Evolutionary conservation across 2,329 filamentous ascomycete genomes (phyloP).

Genomic region (Nemania serpens): DNA sequence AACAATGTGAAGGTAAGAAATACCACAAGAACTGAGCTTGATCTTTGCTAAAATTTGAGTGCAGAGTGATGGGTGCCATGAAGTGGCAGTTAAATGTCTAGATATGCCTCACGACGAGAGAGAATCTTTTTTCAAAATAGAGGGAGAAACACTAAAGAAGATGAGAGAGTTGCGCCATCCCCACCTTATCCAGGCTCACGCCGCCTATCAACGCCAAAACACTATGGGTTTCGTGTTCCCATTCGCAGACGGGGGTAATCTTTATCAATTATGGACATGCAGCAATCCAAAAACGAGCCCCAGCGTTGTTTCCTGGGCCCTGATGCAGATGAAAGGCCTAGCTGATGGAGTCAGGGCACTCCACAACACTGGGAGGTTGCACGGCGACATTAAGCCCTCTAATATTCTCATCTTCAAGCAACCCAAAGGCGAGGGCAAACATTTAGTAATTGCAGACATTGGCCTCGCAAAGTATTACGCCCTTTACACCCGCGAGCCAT

Average conservation of each 20-base stretch:
- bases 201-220: not conserved
- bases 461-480: not conserved
- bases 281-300: not conserved
- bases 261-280: not conserved
- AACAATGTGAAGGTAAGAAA: no score
- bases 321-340: not conserved
- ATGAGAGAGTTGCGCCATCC: not conserved
- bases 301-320: not conserved
- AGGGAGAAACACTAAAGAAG: not conserved
- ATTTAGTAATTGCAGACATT: not conserved
- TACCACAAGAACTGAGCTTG: no score
- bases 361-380: not conserved
- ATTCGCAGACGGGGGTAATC: not conserved
- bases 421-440: not conserved
- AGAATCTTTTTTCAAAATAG: not conserved
- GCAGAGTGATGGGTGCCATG: no score
- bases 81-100: no score
- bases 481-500: not conserved
- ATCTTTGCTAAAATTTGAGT: no score
- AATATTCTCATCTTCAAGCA: slow-evolving; percentile 3
- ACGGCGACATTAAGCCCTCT: slow-evolving; percentile 5
- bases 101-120: no score
- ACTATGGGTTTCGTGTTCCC: not conserved
- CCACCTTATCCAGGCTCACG: not conserved
- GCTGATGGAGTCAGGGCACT: not conserved